Percentiles rank a stretch among this genome's conserved stretches.
Evolutionary conservation across 371 early-diverging fungal species (phyloP).

Genomic region (Mucor plumbeus): DNA sequence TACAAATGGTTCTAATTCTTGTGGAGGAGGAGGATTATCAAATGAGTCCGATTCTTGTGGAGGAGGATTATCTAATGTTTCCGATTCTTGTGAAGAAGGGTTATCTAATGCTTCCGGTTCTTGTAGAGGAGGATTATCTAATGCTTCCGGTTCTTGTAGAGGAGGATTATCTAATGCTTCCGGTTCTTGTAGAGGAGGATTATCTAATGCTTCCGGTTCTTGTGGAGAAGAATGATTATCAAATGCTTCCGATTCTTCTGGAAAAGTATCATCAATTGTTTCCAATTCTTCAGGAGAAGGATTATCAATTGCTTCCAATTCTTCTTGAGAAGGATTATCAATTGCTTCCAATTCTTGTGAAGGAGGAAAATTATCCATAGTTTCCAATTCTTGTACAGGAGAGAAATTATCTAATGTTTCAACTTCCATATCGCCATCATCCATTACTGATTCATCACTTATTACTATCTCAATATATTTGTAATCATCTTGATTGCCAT

Average conservation of each 20-base stretch:
- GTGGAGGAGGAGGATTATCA: background rate
- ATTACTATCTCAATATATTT: background rate
- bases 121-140: constrained; percentile 1
- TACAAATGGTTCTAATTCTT: constrained; percentile 4
- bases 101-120: constrained; percentile 1
- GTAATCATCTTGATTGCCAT: background rate
- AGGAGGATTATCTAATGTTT: background rate
- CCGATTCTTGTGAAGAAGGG: background rate
- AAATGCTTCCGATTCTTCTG: too few relatives aligned
- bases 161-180: too few relatives aligned
- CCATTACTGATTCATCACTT: background rate
- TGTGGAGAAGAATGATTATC: too few relatives aligned
- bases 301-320: background rate
- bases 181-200: background rate
- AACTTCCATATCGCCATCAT: background rate
- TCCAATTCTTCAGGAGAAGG: background rate
- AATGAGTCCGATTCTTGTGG: background rate
- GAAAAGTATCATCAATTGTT: constrained; percentile 2
- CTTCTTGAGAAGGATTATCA: too few relatives aligned
- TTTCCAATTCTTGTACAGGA: background rate
- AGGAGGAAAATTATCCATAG: background rate
- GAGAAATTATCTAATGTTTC: background rate
- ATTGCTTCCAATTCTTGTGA: constrained; percentile 3
- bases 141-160: background rate
- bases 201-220: background rate